Evolutionary conservation across 306 rosid genomes (phyloP), one percentile per base, ranked within the genome.

Genomic region (Prunus mira): DNA sequence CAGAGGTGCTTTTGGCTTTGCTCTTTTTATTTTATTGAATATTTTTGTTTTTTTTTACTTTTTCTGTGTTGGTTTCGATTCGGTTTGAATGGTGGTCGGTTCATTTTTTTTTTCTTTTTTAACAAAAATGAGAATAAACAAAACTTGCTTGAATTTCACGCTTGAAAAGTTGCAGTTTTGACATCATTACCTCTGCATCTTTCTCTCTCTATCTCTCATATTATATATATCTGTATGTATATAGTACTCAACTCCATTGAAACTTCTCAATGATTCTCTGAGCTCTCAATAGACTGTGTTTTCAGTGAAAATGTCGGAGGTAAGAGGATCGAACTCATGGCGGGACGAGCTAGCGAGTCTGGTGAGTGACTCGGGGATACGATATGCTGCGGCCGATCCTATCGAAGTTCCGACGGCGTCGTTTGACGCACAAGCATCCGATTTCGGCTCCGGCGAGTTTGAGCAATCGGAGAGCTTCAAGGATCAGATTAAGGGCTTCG

Each of bases 401-500:
- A n/a, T 70, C 54, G 83, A 80, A 6, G 43, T 84, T 14, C 56
- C 84, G 4, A 61, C 84, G 79, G 12, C 92, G 69, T 72, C 85
- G 79, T 83, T 83, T 73, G 82, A 72, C 25, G 62, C 67, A 17
- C 73, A 55, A 49, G 66, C 79, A 65, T 55, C 82, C 66, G 86
- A 50, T 58, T 70, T 78, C 69, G 73, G 45, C 4, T 50, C 65
- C 43, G 67, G 54, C 20, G 86, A 84, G 51, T 79, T 86, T 28
- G 92, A 22, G 54, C 87, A 72, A 58, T 62, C 88, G 55, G 93
- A 95, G 92, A 90, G 86, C 81, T 84, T 90, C 45, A 95, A 82
- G 87, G 97, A 90, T 19, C 97, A 95, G 72, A 89, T 90, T 3
- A 73, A 89, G 81, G 97, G 97, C 0, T 95, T 90, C 52, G 86